Base-by-base conservation (phyloP, 345 rosid species). In the Melaleuca quinquenervia region DNA sequence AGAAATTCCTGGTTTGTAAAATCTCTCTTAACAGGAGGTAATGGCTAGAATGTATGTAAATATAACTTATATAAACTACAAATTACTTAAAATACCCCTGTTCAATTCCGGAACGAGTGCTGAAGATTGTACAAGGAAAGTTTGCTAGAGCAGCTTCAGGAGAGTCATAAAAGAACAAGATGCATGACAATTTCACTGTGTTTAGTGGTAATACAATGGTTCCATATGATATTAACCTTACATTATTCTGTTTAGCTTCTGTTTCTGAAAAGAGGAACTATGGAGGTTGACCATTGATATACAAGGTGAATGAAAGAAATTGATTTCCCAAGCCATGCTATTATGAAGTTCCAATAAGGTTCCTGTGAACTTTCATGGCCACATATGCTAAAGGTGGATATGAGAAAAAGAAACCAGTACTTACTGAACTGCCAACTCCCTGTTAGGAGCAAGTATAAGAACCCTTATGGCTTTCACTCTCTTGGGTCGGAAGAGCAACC, bases 341-440 rank as follows among this genome's bases (percentile, higher is more conserved):
- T 18, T 10, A 70, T 8, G 26, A 62, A 70, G 48, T 36, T 70
- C 80, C 14, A 11, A 70, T 8, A 36, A 70, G 80, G 32, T 70
- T 36, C 36, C 48, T 36, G 36, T 10, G 44, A 70, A 70, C 26
- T 11, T 48, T 70, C 20, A 9, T 2, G 0, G 76, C 13, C 78
- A 9, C 45, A 32, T 32, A 64, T 32, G 78, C 36, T 16, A 64
- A 16, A 64, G 45, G 48, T 70, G 48, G 80, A 36, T 48, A 70
- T 18, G 80, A 52, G 56, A 29, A 54, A 82, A 27, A 55, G 56
- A 55, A 13, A 22, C 10, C 83, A n/a, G 50, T 78, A 92, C 98
- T 92, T 90, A 97, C 99, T 97, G 99, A 85, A 92, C 94, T 0
- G 99, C 99, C 89, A 97, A 90, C 90, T 97, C 98, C 86, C 98